Evolutionary conservation across 2,329 filamentous ascomycete species (phyloP), one percentile per base, ranked within the genome.

Genomic region (Ophiostoma himal-ulmi): DNA sequence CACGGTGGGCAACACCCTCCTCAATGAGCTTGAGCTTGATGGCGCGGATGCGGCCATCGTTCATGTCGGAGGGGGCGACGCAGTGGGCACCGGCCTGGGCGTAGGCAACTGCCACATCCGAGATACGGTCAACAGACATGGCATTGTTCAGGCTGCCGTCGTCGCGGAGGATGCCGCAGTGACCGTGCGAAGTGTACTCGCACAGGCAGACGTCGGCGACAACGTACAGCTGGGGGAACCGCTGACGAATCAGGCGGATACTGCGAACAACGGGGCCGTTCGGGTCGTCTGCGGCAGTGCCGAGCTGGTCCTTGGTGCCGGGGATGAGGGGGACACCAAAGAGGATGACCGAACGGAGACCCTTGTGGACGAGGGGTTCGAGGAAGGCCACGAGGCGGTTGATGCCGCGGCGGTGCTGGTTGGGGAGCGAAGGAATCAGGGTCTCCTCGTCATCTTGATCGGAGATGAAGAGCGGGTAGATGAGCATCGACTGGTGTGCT

Each of bases 11-110:
- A 75, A 98, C 91, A 69, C 94, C 94, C 71, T 93, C 90, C 80
- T 98, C 94, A 71, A 98, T 98, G 73, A 99, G 84, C 83, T 97
- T 98, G 69, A 97, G 86, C 85, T 99, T 99, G 80, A 99, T 99
- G 73, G 94, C 94, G 71, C 94, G 92, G 77, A 99, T 96, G 74
- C 95, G 91, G 37, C 95, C 95, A 79, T 99, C 95, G 79, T 98
- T 99, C 95, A 99, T 99, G 80, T 99, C 95, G 1, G 93, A 97
- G 1, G 95, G 95, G 0, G 95, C 95, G 37, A 99, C 93, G 79
- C 94, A 98, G 81, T 99, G 95, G 0, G 94, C 95, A 71, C 95
- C 95, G 20, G 95, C 95, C 77, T 90, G 86, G n/a, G 95, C 95
- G 78, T 99, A 99, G 44, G 94, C 92, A 74, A 98, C 85, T n/a